These are phyloP conservation scores for Fragaria iinumae DNA, from an alignment of 306 rosid species.

Conservation along the genomic window DNA sequence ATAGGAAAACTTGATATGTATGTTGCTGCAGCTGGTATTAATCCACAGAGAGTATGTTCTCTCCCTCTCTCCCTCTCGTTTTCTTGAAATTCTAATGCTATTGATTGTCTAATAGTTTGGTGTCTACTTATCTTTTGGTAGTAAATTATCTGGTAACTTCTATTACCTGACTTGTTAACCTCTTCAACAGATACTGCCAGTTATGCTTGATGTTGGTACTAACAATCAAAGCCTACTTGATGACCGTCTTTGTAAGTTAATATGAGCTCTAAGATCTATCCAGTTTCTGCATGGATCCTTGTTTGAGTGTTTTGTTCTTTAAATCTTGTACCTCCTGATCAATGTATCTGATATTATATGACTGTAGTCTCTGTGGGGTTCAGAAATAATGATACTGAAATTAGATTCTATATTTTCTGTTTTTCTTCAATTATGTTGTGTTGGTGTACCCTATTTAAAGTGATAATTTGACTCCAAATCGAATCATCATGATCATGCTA, in stretches of 20 bases:
- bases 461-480: neutral
- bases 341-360: neutral
- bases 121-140: constrained; percentile 13
- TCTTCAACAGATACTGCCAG: constrained; percentile 80
- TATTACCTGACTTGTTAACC: constrained; percentile 26
- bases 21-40: constrained; percentile 98
- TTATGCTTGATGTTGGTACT: constrained; percentile 97
- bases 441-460: neutral
- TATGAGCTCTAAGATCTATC: neutral
- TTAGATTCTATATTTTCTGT: neutral
- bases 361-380: neutral
- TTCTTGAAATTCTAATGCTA: neutral
- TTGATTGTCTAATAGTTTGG: neutral
- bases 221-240: constrained; percentile 89
- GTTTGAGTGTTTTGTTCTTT: neutral
- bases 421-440: neutral
- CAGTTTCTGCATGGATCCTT: neutral
- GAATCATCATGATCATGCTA: neutral
- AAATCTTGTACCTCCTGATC: neutral
- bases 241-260: constrained; percentile 84
- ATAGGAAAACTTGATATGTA: constrained; percentile 97
- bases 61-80: constrained; percentile 3
- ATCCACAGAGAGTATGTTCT: constrained; percentile 82
- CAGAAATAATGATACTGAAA: neutral
- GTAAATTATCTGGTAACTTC: constrained; percentile 15